Conservation (phyloP, 768 basidiomycete genomes). For the Boletus pseudopeckii region DNA sequence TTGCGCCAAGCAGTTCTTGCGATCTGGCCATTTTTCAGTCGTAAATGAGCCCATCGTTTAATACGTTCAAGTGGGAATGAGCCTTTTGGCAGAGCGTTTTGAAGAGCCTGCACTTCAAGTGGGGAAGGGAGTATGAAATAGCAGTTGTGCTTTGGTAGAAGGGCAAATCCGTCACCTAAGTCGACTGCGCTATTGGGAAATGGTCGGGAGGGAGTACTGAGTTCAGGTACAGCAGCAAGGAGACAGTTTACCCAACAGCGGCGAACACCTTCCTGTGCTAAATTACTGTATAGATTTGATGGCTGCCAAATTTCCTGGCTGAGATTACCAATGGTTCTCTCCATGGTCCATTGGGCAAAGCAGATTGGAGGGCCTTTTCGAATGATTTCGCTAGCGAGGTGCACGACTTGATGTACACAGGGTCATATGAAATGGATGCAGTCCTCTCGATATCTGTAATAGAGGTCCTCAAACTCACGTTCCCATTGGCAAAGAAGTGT, state of each 20-base stretch:
- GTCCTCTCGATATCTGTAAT: background rate
- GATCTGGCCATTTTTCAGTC: background rate
- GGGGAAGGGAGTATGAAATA: background rate
- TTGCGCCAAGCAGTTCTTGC: background rate
- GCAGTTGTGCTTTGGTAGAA: background rate
- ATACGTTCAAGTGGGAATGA: too few species aligned
- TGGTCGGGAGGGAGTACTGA: too few species aligned
- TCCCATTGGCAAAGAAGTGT: background rate
- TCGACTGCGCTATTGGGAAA: too few species aligned
- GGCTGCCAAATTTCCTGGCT: too few species aligned
- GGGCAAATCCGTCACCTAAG: too few species aligned
- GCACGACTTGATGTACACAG: background rate
- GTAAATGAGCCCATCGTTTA: too few species aligned
- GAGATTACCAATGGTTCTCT: too few species aligned
- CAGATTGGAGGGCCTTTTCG: background rate
- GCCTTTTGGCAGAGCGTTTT: background rate
- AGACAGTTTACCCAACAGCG: too few species aligned
- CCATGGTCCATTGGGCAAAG: background rate
- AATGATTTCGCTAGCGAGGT: background rate
- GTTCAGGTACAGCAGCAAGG: too few species aligned
- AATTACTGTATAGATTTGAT: too few species aligned
- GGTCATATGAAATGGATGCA: background rate
- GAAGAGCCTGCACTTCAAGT: background rate
- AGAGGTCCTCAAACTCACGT: background rate
- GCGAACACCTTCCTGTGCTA: too few species aligned